Evolutionary conservation across 2,329 filamentous ascomycete genomes (phyloP).

Genomic region (Atkinsonella hypoxylon): DNA sequence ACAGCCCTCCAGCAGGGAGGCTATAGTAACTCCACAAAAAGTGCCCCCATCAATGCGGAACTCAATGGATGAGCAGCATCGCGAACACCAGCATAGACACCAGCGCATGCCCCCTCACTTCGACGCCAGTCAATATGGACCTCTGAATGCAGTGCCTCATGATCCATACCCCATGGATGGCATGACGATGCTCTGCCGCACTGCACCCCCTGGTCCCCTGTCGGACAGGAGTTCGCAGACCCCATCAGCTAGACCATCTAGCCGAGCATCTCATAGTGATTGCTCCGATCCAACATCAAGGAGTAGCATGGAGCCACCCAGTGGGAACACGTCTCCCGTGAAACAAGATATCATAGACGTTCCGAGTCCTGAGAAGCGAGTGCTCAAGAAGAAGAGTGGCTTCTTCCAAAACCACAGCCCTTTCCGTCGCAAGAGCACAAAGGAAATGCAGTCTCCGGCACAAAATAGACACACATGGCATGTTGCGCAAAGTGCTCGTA

Average conservation of each 20-base stretch:
- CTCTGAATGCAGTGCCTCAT: constrained; percentile 63
- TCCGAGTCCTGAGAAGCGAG: constrained; percentile 49
- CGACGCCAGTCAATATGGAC: constrained; percentile 43
- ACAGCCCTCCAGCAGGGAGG: constrained; percentile 36
- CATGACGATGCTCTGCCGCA: constrained; percentile 93
- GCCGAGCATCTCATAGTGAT: constrained; percentile 81
- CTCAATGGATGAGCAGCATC: constrained; percentile 11
- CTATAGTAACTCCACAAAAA: constrained; percentile 39
- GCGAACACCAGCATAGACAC: constrained; percentile 7
- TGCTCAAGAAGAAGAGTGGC: constrained; percentile 62
- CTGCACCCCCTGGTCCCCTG: constrained; percentile 49
- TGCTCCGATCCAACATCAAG: constrained; percentile 82
- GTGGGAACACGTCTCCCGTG: constrained; percentile 59
- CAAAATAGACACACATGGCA: constrained; percentile 50
- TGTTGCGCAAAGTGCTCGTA: constrained; percentile 17
- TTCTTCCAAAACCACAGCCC: constrained; percentile 92
- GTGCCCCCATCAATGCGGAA: constrained; percentile 9
- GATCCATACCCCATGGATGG: constrained; percentile 91
- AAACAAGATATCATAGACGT: constrained; percentile 47
- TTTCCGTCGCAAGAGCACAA: constrained; percentile 85
- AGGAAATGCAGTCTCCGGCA: constrained; percentile 40
- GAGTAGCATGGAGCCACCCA: constrained; percentile 71
- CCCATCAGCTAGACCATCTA: constrained; percentile 61
- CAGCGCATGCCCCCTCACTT: constrained; percentile 14
- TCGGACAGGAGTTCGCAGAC: constrained; percentile 40